A percentile compares a stretch with the other conserved stretches of the same genome.
Evolutionary conservation across 2,329 filamentous ascomycete genomes (phyloP).

Genomic region (Clonostachys rosea): DNA sequence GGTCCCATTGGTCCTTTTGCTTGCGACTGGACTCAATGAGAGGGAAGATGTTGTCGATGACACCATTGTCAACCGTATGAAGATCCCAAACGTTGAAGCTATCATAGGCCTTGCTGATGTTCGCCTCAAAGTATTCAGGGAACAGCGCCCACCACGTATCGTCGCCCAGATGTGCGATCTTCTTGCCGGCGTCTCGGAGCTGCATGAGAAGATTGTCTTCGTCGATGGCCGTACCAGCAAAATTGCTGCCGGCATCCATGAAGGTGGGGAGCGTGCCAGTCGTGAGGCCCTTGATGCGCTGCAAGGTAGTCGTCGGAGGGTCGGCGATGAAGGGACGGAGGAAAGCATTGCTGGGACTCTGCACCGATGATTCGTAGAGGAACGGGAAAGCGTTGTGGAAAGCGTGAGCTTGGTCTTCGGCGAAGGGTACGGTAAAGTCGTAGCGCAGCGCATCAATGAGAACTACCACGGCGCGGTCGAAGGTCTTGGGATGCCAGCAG

Average conservation of each 20-base stretch:
- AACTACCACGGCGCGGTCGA: conserved; percentile 86
- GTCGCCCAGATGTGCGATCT: conserved; percentile 90
- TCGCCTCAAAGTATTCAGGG: conserved; percentile 84
- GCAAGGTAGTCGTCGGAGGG: conserved; percentile 88
- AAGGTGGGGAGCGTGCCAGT: conserved; percentile 95
- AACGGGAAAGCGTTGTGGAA: conserved; percentile 89
- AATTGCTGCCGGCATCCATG: conserved; percentile 89
- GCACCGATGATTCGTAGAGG: conserved; percentile 74
- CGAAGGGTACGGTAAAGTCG: conserved; percentile 80
- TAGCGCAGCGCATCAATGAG: conserved; percentile 93
- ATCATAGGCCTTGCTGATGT: conserved; percentile 85
- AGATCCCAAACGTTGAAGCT: conserved; percentile 99
- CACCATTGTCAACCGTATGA: conserved; percentile 94
- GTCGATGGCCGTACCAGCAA: conserved; percentile 90
- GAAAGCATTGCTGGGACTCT: conserved; percentile 77
- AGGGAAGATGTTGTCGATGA: conserved; percentile 85
- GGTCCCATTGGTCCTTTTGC: conserved; percentile 69
- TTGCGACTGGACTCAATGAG: conserved; percentile 57
- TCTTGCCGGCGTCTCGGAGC: conserved; percentile 60
- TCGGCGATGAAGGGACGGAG: conserved; percentile 95
- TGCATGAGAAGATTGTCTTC: conserved; percentile 78
- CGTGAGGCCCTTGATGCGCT: conserved; percentile 88
- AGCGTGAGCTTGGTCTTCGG: conserved; percentile 21
- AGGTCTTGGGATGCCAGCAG: conserved; percentile 95
- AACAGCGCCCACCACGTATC: conserved; percentile 96